phyloP scores from a whole-genome alignment of 768 basidiomycete species.

The Tulasnella sp. region DNA sequence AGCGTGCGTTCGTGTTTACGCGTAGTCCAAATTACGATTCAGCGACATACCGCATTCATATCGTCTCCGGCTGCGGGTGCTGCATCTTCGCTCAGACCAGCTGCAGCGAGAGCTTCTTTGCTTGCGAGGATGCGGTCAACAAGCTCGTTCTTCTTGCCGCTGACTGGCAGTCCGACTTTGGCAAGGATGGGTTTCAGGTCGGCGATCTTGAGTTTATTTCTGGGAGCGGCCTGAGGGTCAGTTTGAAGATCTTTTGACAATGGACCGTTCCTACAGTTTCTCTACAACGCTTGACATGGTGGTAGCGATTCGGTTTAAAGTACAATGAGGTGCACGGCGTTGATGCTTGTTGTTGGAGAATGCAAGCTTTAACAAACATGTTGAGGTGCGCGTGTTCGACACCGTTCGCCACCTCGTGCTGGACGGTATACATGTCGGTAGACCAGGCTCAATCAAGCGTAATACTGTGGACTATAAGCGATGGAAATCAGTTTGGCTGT shows the following conservation, averaged over 20 bases:
- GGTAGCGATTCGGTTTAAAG: neutral
- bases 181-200: conserved; percentile 22
- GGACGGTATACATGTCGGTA: too few relatives aligned
- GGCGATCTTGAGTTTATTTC: conserved; percentile 20
- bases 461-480: too few relatives aligned
- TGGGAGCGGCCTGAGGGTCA: neutral
- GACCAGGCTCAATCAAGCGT: too few relatives aligned
- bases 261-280: neutral
- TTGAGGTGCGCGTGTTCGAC: neutral
- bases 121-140: conserved; percentile 19
- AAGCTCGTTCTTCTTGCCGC: conserved; percentile 23
- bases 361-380: neutral
- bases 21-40: neutral
- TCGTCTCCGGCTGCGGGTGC: neutral
- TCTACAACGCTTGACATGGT: conserved; percentile 3
- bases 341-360: neutral
- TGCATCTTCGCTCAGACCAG: neutral
- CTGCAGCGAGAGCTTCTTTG: conserved; percentile 1
- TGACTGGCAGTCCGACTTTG: conserved; percentile 13
- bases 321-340: neutral
- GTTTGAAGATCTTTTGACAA: neutral
- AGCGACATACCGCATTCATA: neutral
- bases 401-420: too few relatives aligned
- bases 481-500: too few relatives aligned
- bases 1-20: neutral